Percentiles rank a stretch among this genome's conserved stretches.
phyloP scores from a whole-genome alignment of 2,329 filamentous ascomycete genomes.

The Zalaria sp. region DNA sequence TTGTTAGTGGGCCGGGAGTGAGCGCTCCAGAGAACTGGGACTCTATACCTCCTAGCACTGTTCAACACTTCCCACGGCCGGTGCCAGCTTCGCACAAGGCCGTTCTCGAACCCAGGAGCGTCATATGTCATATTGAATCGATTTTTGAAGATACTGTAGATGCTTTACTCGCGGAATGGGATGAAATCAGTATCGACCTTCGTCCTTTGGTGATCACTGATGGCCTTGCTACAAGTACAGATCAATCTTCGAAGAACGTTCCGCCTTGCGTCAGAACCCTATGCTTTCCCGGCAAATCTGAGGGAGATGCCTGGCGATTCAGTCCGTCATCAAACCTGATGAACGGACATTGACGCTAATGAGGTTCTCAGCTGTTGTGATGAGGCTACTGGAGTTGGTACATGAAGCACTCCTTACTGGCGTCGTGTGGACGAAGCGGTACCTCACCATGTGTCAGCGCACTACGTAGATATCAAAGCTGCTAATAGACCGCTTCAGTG shows the following conservation, averaged over 20 bases:
- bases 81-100: no score
- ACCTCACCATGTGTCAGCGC: neutral
- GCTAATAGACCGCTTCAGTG: slow-evolving; percentile 34
- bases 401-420: slow-evolving; percentile 35
- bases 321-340: slow-evolving; percentile 19
- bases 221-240: neutral
- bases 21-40: no score
- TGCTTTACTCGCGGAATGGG: slow-evolving; percentile 28
- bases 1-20: no score
- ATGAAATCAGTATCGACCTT: slow-evolving; percentile 35
- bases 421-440: slow-evolving; percentile 43
- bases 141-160: slow-evolving; percentile 40
- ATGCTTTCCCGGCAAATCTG: slow-evolving; percentile 39
- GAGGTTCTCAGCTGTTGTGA: slow-evolving; percentile 31
- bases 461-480: neutral
- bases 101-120: no score
- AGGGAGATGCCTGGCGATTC: slow-evolving; percentile 45
- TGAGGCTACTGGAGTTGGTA: slow-evolving; percentile 43
- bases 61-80: no score
- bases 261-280: neutral
- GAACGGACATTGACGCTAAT: slow-evolving; percentile 3
- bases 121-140: slow-evolving; percentile 30
- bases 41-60: no score
- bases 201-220: neutral
- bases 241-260: neutral